Base-by-base conservation (phyloP, 2,329 filamentous ascomycete species). In the Aspergillus jensenii region DNA sequence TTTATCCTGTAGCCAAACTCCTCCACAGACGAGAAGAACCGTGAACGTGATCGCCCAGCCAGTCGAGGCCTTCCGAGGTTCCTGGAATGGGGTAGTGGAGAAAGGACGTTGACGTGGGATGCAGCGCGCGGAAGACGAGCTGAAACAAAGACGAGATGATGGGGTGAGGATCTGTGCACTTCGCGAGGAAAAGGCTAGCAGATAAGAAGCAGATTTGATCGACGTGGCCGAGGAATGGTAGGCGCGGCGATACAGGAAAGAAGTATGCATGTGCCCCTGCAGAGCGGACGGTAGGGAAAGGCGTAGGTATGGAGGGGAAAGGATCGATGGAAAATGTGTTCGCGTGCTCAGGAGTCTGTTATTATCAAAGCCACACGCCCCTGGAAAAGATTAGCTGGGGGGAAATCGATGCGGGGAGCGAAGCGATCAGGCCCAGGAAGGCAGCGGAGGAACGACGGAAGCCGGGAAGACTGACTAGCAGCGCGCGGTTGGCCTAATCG, bases 41-140 rank as follows among this genome's bases (percentile, higher is more conserved):
- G 72, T 64, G 56, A 75, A 61, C 58, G 71, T 68, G 59, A 77
- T 61, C 40, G 68, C 59, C 75, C 75, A 78, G 56, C 73, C 64
- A 51, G 72, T 74, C 6, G 74, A 74, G 47, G 73, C 71, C 56
- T 74, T 64, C 62, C 62, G 73, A 55, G 69, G 68, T 59, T 69
- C 63, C 59, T 61, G 58, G 43, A 59, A 50, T 33, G 56, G 51
- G 19, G 60, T 54, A 53, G 68, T 69, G 66, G 68, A 69, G 66
- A 68, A 66, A 40, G 62, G 57, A 56, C 66, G 67, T 62, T 56
- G 62, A 45, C 59, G 59, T 61, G 62, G 58, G 62, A 63, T 59
- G 59, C 65, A 67, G 55, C 55, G 63, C 56, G 63, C 57, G 61
- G 63, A 61, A 58, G 59, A 61, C 56, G 60, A 52, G 56, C 57